These are phyloP conservation scores for Yamadazyma laniorum DNA, from an alignment of 805 yeast species.

Conservation along the genomic window DNA sequence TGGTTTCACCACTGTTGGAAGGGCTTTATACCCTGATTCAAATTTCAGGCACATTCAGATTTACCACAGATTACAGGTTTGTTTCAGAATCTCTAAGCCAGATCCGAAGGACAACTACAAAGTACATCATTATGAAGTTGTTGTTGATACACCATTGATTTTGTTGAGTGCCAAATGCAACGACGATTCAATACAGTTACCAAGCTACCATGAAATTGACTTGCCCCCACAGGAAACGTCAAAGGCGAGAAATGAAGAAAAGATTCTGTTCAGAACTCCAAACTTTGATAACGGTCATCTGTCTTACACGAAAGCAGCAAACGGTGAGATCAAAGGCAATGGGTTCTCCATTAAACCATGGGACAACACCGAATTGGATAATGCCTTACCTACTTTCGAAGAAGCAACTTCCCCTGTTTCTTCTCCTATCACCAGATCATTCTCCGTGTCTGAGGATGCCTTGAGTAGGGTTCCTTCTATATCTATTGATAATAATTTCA, in stretches of 20 bases:
- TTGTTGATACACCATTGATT: conserved; percentile 73
- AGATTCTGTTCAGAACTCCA: conserved; percentile 40
- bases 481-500: conserved; percentile 17
- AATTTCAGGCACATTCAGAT: conserved; percentile 62
- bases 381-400: conserved; percentile 59
- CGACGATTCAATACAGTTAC: conserved; percentile 40
- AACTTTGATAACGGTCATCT: conserved; percentile 21
- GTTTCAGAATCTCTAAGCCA: conserved; percentile 64
- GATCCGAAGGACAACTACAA: conserved; percentile 46
- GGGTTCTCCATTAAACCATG: conserved; percentile 34
- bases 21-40: conserved; percentile 59
- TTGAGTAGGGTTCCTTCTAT: conserved; percentile 36
- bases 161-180: conserved; percentile 42
- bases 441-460: conserved; percentile 36
- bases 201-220: conserved; percentile 34
- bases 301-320: neutral
- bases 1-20: conserved; percentile 34
- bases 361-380: conserved; percentile 17
- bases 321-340: conserved; percentile 17
- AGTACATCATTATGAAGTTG: conserved; percentile 74
- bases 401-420: conserved; percentile 56
- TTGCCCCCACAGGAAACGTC: neutral
- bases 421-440: conserved; percentile 36
- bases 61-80: conserved; percentile 67
- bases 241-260: conserved; percentile 12